Conservation (phyloP, 2,329 filamentous ascomycete species). For the Akanthomyces dipterigenus region DNA sequence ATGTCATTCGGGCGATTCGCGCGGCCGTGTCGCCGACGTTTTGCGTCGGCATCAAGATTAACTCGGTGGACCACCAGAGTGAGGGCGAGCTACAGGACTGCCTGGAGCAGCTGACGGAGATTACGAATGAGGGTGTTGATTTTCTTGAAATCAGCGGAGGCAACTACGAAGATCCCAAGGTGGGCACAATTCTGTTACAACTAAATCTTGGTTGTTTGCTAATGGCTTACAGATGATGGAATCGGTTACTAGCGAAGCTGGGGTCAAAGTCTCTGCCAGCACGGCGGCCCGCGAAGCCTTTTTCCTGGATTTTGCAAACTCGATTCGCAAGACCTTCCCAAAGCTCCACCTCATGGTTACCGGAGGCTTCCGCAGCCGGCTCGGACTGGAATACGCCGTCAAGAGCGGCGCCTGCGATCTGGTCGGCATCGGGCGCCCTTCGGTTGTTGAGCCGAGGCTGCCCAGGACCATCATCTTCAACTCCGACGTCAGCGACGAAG, state of each 20-base stretch:
- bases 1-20: conserved; percentile 40
- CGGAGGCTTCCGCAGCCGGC: conserved; percentile 51
- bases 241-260: conserved; percentile 16
- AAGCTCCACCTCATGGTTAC: conserved; percentile 49
- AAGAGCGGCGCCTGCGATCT: conserved; percentile 33
- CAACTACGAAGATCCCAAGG: conserved; percentile 45
- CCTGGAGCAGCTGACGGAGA: conserved; percentile 49
- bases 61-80: conserved; percentile 50
- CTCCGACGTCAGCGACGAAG: conserved; percentile 25
- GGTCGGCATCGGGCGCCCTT: conserved; percentile 33
- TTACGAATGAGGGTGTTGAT: conserved; percentile 47
- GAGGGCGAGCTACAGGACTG: conserved; percentile 41
- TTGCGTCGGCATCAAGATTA: conserved; percentile 48
- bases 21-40: conserved; percentile 33
- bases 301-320: conserved; percentile 59
- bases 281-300: conserved; percentile 56
- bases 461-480: conserved; percentile 31
- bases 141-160: conserved; percentile 65
- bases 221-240: not conserved
- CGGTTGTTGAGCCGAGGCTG: conserved; percentile 30
- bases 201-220: not conserved
- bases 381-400: conserved; percentile 35
- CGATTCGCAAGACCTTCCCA: conserved; percentile 39
- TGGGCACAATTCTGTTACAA: conserved; percentile 18
- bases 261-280: conserved; percentile 25